Evolutionary conservation across 208 protist species (phyloP).

Genomic region (Tritrichomonas foetus): DNA sequence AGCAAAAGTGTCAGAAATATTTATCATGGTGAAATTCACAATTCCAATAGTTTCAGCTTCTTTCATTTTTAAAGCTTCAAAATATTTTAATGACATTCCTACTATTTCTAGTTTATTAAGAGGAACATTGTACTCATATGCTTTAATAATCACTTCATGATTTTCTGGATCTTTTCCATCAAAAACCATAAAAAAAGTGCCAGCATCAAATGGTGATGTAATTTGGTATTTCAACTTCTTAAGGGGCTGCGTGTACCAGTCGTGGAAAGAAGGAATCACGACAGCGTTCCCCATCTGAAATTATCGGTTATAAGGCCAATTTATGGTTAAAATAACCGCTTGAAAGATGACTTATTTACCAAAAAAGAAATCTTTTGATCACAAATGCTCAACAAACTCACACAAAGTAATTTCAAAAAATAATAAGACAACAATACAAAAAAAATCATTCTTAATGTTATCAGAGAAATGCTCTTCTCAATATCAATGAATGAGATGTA

Average conservation of each 20-base stretch:
- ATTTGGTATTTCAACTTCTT: not conserved
- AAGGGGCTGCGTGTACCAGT: not conserved
- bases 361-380: no score
- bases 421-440: no score
- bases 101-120: not conserved
- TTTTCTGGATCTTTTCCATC: not conserved
- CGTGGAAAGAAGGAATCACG: not conserved
- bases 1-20: not conserved
- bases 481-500: no score
- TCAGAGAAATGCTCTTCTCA: no score
- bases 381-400: no score
- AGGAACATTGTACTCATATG: not conserved
- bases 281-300: not conserved
- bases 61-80: not conserved
- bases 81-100: not conserved
- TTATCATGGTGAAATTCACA: not conserved
- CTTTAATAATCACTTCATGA: not conserved
- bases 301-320: no score
- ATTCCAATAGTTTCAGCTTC: not conserved
- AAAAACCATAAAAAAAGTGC: conserved; percentile 11
- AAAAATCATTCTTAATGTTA: no score
- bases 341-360: no score
- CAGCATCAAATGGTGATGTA: not conserved
- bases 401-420: no score
- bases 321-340: no score